Evolutionary conservation across 176 grass and related monocot genomes (phyloP).

Genomic region (Elymus sibiricus): DNA sequence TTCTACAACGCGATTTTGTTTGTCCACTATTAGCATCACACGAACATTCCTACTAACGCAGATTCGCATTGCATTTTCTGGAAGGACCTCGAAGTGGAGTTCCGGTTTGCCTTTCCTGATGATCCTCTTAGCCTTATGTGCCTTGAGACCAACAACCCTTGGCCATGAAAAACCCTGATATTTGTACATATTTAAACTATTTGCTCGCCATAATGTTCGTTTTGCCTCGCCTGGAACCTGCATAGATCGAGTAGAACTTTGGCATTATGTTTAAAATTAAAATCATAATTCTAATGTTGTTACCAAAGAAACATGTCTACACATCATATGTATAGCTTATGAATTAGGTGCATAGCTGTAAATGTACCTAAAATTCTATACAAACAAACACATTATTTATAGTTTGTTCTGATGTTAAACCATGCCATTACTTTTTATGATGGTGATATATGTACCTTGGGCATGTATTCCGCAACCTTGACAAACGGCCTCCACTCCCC

Average conservation of each 20-base stretch:
- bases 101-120: not conserved
- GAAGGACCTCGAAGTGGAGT: not conserved
- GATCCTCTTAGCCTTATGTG: not conserved
- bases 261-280: too few relatives aligned
- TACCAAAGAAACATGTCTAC: not conserved
- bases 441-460: not conserved
- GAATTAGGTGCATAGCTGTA: not conserved
- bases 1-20: not conserved
- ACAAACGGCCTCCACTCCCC: not conserved
- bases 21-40: not conserved
- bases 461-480: not conserved
- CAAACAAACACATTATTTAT: too few relatives aligned
- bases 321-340: not conserved
- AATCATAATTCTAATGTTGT: too few relatives aligned
- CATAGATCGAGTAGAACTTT: not conserved
- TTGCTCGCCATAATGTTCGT: not conserved
- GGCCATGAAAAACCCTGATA: not conserved
- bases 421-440: not conserved
- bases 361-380: too few relatives aligned
- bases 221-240: not conserved
- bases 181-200: not conserved
- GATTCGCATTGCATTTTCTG: not conserved
- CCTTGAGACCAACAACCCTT: not conserved
- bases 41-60: not conserved
- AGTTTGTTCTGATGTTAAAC: too few relatives aligned